Evolutionary conservation across 1,284 basidiomycete genomes (phyloP).

Genomic region (Cryptococcus hybrid): DNA sequence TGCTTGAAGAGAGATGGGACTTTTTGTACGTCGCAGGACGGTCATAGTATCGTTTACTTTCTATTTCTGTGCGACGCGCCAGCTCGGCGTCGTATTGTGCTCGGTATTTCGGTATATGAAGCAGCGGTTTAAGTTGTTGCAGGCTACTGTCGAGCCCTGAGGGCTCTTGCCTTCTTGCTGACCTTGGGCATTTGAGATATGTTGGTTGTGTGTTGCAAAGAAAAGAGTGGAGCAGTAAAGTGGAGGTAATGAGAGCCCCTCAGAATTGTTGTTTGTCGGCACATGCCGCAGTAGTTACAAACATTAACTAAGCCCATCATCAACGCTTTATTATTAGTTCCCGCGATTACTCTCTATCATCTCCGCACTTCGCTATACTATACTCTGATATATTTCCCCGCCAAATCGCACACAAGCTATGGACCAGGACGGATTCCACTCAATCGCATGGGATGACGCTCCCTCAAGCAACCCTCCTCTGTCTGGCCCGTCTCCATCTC

Average conservation of each 20-base stretch:
- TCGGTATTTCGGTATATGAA: not conserved
- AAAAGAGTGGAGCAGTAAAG: too few species aligned
- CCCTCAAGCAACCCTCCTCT: constrained; percentile 16
- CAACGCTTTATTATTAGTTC: too few species aligned
- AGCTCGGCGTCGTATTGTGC: not conserved
- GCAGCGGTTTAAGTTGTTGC: not conserved
- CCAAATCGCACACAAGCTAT: not conserved
- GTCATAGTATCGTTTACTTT: not conserved
- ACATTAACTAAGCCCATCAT: too few species aligned
- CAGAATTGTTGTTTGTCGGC: too few species aligned
- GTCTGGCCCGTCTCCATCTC: not conserved
- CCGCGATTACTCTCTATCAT: too few species aligned
- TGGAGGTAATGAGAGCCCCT: too few species aligned
- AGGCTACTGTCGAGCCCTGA: not conserved
- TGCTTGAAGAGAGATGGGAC: too few species aligned
- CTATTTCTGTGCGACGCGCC: not conserved
- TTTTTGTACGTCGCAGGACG: too few species aligned
- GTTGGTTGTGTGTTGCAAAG: not conserved
- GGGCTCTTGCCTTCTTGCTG: not conserved
- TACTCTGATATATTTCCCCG: too few species aligned
- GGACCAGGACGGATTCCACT: constrained; percentile 48
- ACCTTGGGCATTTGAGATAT: not conserved
- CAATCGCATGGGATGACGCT: constrained; percentile 47
- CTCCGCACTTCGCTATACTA: too few species aligned
- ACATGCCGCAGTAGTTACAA: too few species aligned